phyloP scores from a whole-genome alignment of 108 stramenopile species.

The Poteriospumella lacustris region DNA sequence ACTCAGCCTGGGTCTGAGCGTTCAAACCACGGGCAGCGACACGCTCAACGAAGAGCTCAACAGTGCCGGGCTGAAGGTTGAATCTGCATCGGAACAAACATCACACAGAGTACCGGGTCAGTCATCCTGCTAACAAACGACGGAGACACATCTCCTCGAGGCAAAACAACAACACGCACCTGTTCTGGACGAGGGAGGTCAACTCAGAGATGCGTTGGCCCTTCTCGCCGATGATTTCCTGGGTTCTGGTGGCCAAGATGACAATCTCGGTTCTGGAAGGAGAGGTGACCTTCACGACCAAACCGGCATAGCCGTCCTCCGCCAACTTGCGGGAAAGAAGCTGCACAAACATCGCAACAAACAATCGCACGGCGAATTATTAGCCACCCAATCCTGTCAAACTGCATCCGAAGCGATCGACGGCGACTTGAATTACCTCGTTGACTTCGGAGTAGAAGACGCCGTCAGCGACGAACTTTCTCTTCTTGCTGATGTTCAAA shows the following conservation, averaged over 20 bases:
- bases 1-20: constrained; percentile 99
- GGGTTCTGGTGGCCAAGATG: constrained; percentile 97
- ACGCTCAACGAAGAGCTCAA: constrained; percentile 97
- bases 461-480: constrained; percentile 99
- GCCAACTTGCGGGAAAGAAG: constrained; percentile 91
- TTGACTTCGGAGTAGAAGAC: constrained; percentile 99
- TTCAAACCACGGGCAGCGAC: constrained; percentile 96
- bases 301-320: constrained; percentile 97
- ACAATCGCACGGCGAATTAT: neutral
- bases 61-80: constrained; percentile 92
- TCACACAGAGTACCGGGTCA: too few relatives aligned
- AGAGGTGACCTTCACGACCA: constrained; percentile 88
- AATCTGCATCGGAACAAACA: constrained; percentile 52
- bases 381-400: too few relatives aligned
- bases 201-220: constrained; percentile 98
- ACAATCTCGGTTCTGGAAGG: constrained; percentile 98
- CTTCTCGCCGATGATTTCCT: constrained; percentile 98
- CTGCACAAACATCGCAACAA: constrained; percentile 25
- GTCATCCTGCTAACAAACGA: too few relatives aligned
- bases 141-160: too few relatives aligned
- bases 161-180: constrained; percentile 39
- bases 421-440: constrained; percentile 54
- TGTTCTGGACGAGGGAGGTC: constrained; percentile 95
- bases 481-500: constrained; percentile 96
- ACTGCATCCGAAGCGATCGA: too few relatives aligned